Percentiles rank a stretch among this genome's conserved stretches.
phyloP scores from a whole-genome alignment of 768 basidiomycete genomes.

The Rhodotorula kratochvilovae region DNA sequence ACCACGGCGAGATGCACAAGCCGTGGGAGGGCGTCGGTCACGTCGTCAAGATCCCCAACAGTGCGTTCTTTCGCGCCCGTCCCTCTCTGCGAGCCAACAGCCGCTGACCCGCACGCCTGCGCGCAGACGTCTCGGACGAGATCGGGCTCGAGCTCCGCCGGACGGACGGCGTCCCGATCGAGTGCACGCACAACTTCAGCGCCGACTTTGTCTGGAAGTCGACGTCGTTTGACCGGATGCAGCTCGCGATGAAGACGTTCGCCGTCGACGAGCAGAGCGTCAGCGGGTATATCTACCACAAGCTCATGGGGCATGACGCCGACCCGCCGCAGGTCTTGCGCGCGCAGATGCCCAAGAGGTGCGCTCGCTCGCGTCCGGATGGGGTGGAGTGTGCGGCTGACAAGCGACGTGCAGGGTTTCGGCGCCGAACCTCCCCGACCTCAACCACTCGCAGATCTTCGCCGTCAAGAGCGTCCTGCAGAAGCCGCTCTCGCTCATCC shows the following conservation, averaged over 20 bases:
- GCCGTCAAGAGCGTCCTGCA: slow-evolving; percentile 98
- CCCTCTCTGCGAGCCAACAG: too few relatives aligned
- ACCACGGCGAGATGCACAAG: slow-evolving; percentile 81
- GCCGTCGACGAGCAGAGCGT: slow-evolving; percentile 99
- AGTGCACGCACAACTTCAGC: slow-evolving; percentile 87
- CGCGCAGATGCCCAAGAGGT: slow-evolving; percentile 85
- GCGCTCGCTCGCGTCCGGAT: neutral
- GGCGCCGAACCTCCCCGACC: slow-evolving; percentile 91
- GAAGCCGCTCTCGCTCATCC: slow-evolving; percentile 94
- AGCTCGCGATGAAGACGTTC: slow-evolving; percentile 98
- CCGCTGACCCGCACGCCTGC: neutral
- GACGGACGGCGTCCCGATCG: slow-evolving; percentile 86
- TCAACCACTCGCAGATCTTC: slow-evolving; percentile 99
- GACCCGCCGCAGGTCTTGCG: slow-evolving; percentile 76
- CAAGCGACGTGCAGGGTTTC: too few relatives aligned
- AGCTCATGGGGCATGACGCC: slow-evolving; percentile 88
- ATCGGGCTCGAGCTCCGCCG: slow-evolving; percentile 87
- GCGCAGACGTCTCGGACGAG: slow-evolving; percentile 89
- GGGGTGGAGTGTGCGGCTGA: too few relatives aligned
- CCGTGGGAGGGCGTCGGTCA: slow-evolving; percentile 97
- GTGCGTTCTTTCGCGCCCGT: slow-evolving; percentile 53
- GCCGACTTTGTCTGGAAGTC: slow-evolving; percentile 99
- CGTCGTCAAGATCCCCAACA: slow-evolving; percentile 98
- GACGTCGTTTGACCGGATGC: slow-evolving; percentile 99
- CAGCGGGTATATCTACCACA: slow-evolving; percentile 98